phyloP scores from a whole-genome alignment of 2,329 filamentous ascomycete genomes.

The Penicillium italicum region DNA sequence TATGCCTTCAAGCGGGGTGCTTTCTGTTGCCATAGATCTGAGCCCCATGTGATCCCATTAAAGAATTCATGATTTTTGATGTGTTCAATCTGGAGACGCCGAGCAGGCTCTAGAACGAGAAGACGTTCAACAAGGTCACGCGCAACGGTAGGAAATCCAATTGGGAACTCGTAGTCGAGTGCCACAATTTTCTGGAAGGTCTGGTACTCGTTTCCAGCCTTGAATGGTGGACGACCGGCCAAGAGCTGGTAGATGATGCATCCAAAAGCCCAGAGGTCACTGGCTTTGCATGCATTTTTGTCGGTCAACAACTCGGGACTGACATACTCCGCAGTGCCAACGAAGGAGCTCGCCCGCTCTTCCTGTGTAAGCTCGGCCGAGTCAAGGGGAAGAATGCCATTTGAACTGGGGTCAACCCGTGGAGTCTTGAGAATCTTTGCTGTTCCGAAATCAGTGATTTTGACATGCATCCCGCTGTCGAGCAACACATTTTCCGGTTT shows the following conservation, averaged over 20 bases:
- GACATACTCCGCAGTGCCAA: conserved; percentile 96
- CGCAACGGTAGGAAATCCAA: conserved; percentile 80
- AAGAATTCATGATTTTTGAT: conserved; percentile 98
- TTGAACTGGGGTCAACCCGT: conserved; percentile 46
- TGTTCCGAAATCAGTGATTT: conserved; percentile 98
- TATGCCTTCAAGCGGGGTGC: conserved; percentile 84
- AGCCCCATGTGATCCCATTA: conserved; percentile 78
- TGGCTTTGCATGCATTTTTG: conserved; percentile 95
- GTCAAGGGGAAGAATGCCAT: conserved; percentile 47
- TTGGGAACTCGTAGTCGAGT: conserved; percentile 88
- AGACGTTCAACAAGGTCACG: conserved; percentile 86
- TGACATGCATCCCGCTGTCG: conserved; percentile 94
- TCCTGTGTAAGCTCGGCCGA: conserved; percentile 59
- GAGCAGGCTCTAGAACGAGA: conserved; percentile 80
- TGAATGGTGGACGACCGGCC: conserved; percentile 95
- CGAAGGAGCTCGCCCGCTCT: conserved; percentile 84
- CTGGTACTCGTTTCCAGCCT: conserved; percentile 89
- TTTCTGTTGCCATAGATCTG: conserved; percentile 81
- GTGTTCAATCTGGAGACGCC: conserved; percentile 85
- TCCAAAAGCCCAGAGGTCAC: conserved; percentile 96
- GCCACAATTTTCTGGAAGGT: conserved; percentile 98
- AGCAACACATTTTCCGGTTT: conserved; percentile 97
- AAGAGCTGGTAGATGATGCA: conserved; percentile 97
- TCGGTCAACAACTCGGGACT: conserved; percentile 95
- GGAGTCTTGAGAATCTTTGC: conserved; percentile 76